Base-by-base conservation (phyloP, 2,329 filamentous ascomycete species). In the Exophiala sp. region DNA sequence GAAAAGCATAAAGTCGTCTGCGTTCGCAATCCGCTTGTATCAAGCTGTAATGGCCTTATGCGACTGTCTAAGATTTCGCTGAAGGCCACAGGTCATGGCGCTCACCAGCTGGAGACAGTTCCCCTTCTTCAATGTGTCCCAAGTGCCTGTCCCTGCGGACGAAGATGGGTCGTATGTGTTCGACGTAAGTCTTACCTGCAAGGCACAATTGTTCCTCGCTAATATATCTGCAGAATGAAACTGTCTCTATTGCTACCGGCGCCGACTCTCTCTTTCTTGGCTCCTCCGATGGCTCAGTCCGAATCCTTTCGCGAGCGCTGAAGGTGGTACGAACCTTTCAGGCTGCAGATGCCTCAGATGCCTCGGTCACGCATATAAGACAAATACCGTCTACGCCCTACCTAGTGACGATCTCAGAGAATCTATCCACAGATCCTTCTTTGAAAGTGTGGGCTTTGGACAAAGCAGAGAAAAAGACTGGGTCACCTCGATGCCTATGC, bases 391-490 rank as follows among this genome's bases (percentile, higher is more conserved):
- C 89, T 34, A 96, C 91, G 1, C 86, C 89, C 50, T 73, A 96
- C 58, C 78, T 99, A 24, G 85, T 96, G 34, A 97, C 94, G 0
- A 64, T 77, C 41, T 69, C 87, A 72, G 94, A 99, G 72, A 91
- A 97, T 65, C 76, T 96, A 48, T 88, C 88, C 36, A 87, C 82
- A 64, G 91, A 97, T 64, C 92, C 94, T 0, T 81, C 92, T 16
- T 73, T 99, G 56, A 97, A 96, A 70, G 92, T 97, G n/a, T 99
- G 94, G 94, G 92, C 90, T 18, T 78, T 99, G 63, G 91, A 97
- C 69, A 95, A 91, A 72, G 80, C 87, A 3, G 90, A 95, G 62
- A 97, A 94, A 80, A 97, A 95, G 79, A 95, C 89, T 3, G 91
- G 91, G 39, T 78, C 87, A 58, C 94, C 94, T 12, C 89, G 86